These are phyloP conservation scores for Pisolithus albus DNA, from an alignment of 768 basidiomycete genomes.

Conservation along the genomic window DNA sequence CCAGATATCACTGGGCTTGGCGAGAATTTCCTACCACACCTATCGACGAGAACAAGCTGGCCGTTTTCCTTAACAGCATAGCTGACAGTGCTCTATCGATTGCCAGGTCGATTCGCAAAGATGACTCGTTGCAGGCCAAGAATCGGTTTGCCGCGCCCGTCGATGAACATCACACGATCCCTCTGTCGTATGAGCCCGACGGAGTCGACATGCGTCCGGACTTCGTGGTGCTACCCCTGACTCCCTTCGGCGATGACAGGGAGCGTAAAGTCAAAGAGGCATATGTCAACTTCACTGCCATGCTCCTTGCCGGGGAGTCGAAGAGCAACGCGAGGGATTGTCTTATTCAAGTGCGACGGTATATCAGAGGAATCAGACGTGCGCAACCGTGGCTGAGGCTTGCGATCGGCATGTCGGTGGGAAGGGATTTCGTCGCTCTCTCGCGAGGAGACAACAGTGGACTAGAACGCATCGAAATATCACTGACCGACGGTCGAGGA, in stretches of 20 bases:
- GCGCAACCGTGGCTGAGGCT: conserved; percentile 1
- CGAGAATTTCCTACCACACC: too few relatives aligned
- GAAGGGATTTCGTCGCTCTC: neutral
- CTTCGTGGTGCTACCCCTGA: conserved; percentile 1
- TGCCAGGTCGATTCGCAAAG: neutral
- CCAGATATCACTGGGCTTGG: too few relatives aligned
- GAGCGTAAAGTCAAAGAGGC: neutral
- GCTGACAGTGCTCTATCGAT: neutral
- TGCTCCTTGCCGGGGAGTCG: neutral
- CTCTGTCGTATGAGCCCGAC: conserved; percentile 2
- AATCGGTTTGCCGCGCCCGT: conserved; percentile 3
- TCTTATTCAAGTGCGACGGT: neutral
- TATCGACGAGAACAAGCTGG: neutral
- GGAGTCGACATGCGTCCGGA: conserved; percentile 3
- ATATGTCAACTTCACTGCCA: conserved; percentile 3
- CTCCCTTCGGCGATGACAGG: neutral
- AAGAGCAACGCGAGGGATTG: neutral
- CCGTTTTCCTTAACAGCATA: neutral
- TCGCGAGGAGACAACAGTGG: conserved; percentile 2
- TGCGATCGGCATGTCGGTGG: neutral
- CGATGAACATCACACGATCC: neutral
- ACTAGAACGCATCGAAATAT: neutral
- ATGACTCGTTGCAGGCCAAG: neutral
- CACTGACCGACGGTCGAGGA: too few relatives aligned
- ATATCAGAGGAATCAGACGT: conserved; percentile 3